Evolutionary conservation across 495 filamentous ascomycete genomes (phyloP), one percentile per base, ranked within the genome.

Genomic region (Aspergillus wentii): DNA sequence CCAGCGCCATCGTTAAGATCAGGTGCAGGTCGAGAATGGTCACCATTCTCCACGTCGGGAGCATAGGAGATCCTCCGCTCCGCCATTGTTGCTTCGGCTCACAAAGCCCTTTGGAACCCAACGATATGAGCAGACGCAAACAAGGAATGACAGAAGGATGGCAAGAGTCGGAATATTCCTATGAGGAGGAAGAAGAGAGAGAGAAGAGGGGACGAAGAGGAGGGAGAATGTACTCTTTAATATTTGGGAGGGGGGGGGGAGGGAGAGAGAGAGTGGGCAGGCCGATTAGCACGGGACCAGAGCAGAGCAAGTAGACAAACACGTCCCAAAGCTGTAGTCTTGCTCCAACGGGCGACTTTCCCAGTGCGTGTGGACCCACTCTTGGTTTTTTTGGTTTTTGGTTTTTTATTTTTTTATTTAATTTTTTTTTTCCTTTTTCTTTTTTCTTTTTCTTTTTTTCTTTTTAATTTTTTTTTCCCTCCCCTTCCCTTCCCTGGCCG

Each of bases 61-160:
- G 67, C 67, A 65, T 71, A 71, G 65, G 67, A 71, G 56, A 71
- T 69, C 56, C 65, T 71, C 64, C 67, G 67, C 62, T 71, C 67
- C 57, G 65, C 64, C 65, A 69, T 69, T 63, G 58, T 71, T 69
- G 63, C 58, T 64, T 54, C 56, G 65, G 67, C 65, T 71, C 57
- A 61, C 61, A 56, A 54, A 63, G 62, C 64, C 59, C 61, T 35
- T 51, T 35, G 49, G 56, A 46, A 62, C 56, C 60, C 57, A 64
- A 66, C 53, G 51, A 59, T 63, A 57, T 58, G 62, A 68, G 64
- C 54, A 51, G 54, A 60, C 44, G 54, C 52, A 59, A 50, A 54
- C 49, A 56, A 52, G 52, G 17, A 49, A 57, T 54, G 54, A 35
- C 54, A 58, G 53, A 52, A 10, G 10, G 46, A 65, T 68, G 65